A percentile compares a stretch with the other conserved stretches of the same genome.
Evolutionary conservation across 768 basidiomycete genomes (phyloP).

Genomic region (Tephrocybe sp.): DNA sequence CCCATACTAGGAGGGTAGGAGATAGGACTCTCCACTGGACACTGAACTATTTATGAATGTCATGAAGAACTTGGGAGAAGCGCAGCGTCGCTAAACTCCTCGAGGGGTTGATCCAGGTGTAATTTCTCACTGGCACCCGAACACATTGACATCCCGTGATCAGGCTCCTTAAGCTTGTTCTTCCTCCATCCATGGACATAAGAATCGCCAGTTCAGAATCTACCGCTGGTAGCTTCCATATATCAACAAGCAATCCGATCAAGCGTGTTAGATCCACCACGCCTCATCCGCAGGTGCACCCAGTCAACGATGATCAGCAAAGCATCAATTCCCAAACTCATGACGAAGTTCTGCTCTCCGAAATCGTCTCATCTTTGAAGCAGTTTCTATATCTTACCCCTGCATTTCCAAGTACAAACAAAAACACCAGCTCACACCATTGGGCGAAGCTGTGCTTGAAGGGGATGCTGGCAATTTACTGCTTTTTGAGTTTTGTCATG

Average conservation of each 20-base stretch:
- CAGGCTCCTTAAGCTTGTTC: too few relatives aligned
- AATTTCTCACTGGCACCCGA: too few relatives aligned
- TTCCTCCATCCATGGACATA: constrained; percentile 11
- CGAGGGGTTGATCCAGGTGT: too few relatives aligned
- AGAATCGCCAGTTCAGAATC: constrained; percentile 22
- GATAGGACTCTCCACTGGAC: too few relatives aligned
- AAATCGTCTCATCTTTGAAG: constrained; percentile 11
- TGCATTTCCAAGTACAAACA: constrained; percentile 11
- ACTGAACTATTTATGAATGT: too few relatives aligned
- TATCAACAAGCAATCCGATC: constrained; percentile 41
- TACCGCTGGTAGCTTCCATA: constrained; percentile 39
- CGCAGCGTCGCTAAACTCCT: too few relatives aligned
- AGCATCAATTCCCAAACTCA: background rate
- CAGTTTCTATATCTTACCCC: constrained; percentile 14
- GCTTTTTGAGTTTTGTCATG: constrained; percentile 39
- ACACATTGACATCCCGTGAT: too few relatives aligned
- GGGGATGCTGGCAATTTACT: constrained; percentile 37
- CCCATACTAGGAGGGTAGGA: too few relatives aligned
- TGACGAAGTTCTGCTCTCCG: constrained; percentile 12
- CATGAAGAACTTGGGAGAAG: too few relatives aligned
- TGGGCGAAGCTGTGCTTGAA: constrained; percentile 31
- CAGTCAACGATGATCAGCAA: constrained; percentile 7
- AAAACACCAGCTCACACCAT: constrained; percentile 23
- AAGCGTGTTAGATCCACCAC: constrained; percentile 36
- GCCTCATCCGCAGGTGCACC: constrained; percentile 8